Percentiles rank a stretch among this genome's conserved stretches.
Evolutionary conservation across 441 rosid species (phyloP).

Genomic region (Euphorbia celastroides): DNA sequence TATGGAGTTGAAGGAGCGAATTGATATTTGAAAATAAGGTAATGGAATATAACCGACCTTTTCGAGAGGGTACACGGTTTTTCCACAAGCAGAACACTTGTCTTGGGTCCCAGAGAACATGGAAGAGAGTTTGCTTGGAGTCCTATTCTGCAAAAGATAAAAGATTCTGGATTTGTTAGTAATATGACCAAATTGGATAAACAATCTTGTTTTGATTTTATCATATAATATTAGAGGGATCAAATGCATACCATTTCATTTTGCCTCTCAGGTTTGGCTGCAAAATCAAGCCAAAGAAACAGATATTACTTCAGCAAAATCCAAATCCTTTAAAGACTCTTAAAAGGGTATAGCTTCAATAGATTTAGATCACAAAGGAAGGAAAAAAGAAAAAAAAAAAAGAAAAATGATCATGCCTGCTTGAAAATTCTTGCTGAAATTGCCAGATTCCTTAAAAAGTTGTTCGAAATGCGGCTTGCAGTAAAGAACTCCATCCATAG

Average conservation of each 20-base stretch:
- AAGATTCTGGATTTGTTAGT: background rate
- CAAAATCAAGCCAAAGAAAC: slow-evolving; percentile 9
- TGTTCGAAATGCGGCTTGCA: slow-evolving; percentile 96
- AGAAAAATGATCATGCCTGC: slow-evolving; percentile 32
- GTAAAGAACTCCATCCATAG: slow-evolving; percentile 94
- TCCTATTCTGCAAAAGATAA: slow-evolving; percentile 44
- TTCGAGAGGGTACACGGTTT: slow-evolving; percentile 89
- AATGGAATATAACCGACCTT: slow-evolving; percentile 44
- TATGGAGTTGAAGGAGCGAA: background rate
- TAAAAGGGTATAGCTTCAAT: background rate
- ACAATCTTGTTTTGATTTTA: background rate
- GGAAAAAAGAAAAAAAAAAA: background rate
- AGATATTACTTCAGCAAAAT: background rate
- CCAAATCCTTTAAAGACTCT: background rate
- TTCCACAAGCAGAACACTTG: slow-evolving; percentile 85
- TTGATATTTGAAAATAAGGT: background rate
- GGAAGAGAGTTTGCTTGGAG: slow-evolving; percentile 86
- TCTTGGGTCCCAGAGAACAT: slow-evolving; percentile 89
- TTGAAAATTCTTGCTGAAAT: slow-evolving; percentile 91
- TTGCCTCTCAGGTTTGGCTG: slow-evolving; percentile 63
- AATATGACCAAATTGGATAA: background rate
- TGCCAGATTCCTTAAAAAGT: slow-evolving; percentile 93
- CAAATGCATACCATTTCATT: slow-evolving; percentile 45
- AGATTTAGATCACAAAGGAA: background rate
- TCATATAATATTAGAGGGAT: background rate